These are phyloP conservation scores for Ogataea allantospora DNA, from an alignment of 805 yeast genomes.

Conservation along the genomic window DNA sequence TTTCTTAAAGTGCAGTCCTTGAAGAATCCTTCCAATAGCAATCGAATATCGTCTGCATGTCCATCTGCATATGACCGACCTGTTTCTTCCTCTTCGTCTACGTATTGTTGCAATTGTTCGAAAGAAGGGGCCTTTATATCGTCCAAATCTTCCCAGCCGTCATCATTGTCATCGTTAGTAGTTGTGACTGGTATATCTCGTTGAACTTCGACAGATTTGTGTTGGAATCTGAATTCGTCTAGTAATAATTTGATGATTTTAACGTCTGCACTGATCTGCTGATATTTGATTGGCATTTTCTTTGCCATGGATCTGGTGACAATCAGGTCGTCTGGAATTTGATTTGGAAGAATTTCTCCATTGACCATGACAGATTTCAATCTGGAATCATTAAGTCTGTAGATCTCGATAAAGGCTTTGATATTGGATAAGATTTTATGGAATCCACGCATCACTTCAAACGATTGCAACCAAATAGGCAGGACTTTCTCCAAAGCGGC, in stretches of 20 bases:
- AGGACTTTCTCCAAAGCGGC: conserved; percentile 56
- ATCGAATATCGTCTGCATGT: conserved; percentile 31
- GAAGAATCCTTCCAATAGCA: conserved; percentile 50
- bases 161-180: conserved; percentile 38
- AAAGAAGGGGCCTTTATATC: conserved; percentile 62
- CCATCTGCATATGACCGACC: conserved; percentile 32
- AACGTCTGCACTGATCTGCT: conserved; percentile 63
- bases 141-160: conserved; percentile 77
- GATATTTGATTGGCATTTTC: conserved; percentile 57
- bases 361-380: conserved; percentile 57
- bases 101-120: conserved; percentile 60
- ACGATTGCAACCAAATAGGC: conserved; percentile 80
- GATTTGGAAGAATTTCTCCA: conserved; percentile 71
- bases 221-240: conserved; percentile 67
- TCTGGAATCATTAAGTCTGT: conserved; percentile 52
- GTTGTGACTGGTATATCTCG: conserved; percentile 32
- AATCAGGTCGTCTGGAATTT: conserved; percentile 53
- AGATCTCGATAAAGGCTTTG: conserved; percentile 70
- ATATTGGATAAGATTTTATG: conserved; percentile 66
- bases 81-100: conserved; percentile 33
- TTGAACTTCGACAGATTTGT: conserved; percentile 40
- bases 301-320: conserved; percentile 84
- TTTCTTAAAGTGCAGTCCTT: conserved; percentile 52
- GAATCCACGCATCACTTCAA: conserved; percentile 77
- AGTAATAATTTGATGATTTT: conserved; percentile 73